These are phyloP conservation scores for Hebeloma cylindrosporum DNA, from an alignment of 768 basidiomycete species.

Conservation along the genomic window DNA sequence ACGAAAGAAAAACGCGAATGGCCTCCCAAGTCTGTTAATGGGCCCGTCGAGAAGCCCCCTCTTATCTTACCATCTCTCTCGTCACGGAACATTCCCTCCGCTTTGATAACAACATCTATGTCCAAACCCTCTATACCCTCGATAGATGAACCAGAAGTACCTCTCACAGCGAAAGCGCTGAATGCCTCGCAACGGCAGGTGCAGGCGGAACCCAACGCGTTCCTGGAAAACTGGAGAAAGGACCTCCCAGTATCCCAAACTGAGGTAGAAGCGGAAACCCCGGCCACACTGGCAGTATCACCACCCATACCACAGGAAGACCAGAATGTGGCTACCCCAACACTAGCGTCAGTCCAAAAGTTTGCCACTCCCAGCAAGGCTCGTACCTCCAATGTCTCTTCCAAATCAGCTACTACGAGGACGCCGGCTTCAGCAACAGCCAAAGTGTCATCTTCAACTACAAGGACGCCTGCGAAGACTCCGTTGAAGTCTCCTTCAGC, in stretches of 20 bases:
- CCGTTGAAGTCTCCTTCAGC: conserved; percentile 24
- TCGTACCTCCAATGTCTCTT: conserved; percentile 16
- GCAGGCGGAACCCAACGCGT: conserved; percentile 21
- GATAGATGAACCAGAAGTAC: conserved; percentile 21
- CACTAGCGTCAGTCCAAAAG: conserved; percentile 14
- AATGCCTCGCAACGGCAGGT: conserved; percentile 22
- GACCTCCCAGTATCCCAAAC: conserved; percentile 21
- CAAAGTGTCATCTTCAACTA: conserved; percentile 20
- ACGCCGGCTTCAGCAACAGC: conserved; percentile 22
- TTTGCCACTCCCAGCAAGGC: conserved; percentile 12
- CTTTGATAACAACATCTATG: conserved; percentile 34
- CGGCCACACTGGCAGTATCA: conserved; percentile 5
- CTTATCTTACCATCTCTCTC: conserved; percentile 37
- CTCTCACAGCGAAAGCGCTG: conserved; percentile 26
- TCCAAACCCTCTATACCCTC: conserved; percentile 15
- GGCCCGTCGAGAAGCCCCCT: conserved; percentile 35
- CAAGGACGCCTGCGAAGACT: conserved; percentile 27
- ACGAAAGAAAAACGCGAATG: conserved; percentile 73
- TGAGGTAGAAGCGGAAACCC: conserved; percentile 18
- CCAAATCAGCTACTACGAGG: conserved; percentile 25
- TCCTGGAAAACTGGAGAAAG: conserved; percentile 30
- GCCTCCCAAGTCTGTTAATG: conserved; percentile 53
- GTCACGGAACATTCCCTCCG: conserved; percentile 35
- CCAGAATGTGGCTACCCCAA: conserved; percentile 17
- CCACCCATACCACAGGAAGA: conserved; percentile 1